Evolutionary conservation across 345 rosid species (phyloP).

Genomic region (Erodium maritimum): DNA sequence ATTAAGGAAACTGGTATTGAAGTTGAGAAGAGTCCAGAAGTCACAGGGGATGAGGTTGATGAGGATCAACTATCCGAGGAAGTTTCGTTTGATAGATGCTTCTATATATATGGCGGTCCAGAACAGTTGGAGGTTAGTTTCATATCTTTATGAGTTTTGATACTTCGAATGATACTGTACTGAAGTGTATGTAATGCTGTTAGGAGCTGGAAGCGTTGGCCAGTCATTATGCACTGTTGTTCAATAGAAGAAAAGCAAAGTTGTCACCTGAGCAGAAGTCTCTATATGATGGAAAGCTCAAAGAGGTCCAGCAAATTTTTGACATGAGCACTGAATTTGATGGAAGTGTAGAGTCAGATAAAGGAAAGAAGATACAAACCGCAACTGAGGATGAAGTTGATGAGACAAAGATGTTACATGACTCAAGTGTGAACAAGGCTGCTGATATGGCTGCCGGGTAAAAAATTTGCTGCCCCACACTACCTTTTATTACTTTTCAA

Average conservation of each 20-base stretch:
- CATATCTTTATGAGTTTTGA: slow-evolving; percentile 12
- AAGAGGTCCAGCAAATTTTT: slow-evolving; percentile 73
- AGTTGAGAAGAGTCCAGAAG: slow-evolving; percentile 41
- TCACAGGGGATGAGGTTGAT: slow-evolving; percentile 21
- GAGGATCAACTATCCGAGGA: slow-evolving; percentile 81
- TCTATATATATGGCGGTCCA: slow-evolving; percentile 98
- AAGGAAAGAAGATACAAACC: slow-evolving; percentile 79
- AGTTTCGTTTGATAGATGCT: slow-evolving; percentile 91
- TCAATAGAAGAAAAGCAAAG: slow-evolving; percentile 80
- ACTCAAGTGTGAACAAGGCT: slow-evolving; percentile 81
- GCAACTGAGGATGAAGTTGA: slow-evolving; percentile 47
- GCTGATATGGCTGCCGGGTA: slow-evolving; percentile 99
- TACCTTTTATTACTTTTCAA: neutral
- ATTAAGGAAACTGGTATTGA: slow-evolving; percentile 79
- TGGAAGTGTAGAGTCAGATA: slow-evolving; percentile 42
- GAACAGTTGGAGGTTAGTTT: slow-evolving; percentile 81
- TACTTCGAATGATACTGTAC: slow-evolving; percentile 10
- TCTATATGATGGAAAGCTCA: slow-evolving; percentile 61
- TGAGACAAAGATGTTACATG: slow-evolving; percentile 68
- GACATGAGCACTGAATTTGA: slow-evolving; percentile 44
- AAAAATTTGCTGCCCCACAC: slow-evolving; percentile 6
- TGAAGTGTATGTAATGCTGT: slow-evolving; percentile 14
- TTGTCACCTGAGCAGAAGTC: slow-evolving; percentile 65
- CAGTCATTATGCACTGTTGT: slow-evolving; percentile 68
- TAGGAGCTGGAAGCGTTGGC: slow-evolving; percentile 95